These are phyloP conservation scores for Adansonia madagascariensis DNA, from an alignment of 441 rosid genomes.

Conservation along the genomic window DNA sequence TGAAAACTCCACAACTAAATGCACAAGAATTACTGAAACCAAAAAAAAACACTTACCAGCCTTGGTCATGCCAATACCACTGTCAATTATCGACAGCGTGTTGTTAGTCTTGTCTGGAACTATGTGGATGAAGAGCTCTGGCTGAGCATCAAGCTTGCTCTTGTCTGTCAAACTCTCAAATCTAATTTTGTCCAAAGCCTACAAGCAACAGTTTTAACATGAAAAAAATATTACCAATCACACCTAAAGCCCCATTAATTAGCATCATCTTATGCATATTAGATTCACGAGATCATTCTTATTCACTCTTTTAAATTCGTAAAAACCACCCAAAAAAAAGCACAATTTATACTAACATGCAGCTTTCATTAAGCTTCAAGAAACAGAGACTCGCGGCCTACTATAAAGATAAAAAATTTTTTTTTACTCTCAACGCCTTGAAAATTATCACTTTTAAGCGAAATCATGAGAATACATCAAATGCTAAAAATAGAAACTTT, in stretches of 20 bases:
- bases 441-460: background rate
- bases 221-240: too few relatives aligned
- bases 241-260: background rate
- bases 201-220: background rate
- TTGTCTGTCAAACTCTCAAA: conserved; percentile 71
- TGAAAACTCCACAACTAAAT: background rate
- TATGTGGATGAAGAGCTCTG: conserved; percentile 68
- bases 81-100: conserved; percentile 55
- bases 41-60: conserved; percentile 49
- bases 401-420: background rate
- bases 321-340: background rate
- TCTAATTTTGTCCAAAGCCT: conserved; percentile 75
- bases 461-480: too few relatives aligned
- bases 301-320: background rate
- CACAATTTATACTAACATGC: background rate
- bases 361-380: background rate
- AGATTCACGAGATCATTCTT: background rate
- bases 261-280: background rate
- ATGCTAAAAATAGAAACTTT: background rate
- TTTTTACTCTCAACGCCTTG: background rate
- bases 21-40: background rate
- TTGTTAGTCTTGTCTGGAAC: conserved; percentile 61
- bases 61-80: conserved; percentile 76
- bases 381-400: background rate
- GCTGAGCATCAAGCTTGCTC: conserved; percentile 70